These are phyloP conservation scores for Phytophthora pistaciae DNA, from an alignment of 352 stramenopile species.

Conservation along the genomic window DNA sequence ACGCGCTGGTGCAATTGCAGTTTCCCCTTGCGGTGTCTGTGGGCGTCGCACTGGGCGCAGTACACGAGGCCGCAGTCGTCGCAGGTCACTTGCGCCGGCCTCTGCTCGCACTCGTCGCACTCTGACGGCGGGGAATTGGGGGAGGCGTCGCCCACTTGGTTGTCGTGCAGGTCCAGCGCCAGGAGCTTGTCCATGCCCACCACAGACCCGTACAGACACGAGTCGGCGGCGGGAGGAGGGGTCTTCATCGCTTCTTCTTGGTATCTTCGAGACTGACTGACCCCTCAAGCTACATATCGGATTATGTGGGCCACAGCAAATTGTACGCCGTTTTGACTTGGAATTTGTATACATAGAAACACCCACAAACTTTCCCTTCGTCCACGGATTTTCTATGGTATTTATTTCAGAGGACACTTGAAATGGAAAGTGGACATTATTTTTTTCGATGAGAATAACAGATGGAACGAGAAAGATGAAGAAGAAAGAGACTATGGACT, in stretches of 20 bases:
- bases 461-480: background rate
- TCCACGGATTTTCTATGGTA: background rate
- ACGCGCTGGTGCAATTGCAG: slow-evolving; percentile 73
- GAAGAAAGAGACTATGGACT: slow-evolving; percentile 3
- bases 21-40: slow-evolving; percentile 86
- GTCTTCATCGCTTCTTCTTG: slow-evolving; percentile 21
- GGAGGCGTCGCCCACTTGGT: slow-evolving; percentile 16
- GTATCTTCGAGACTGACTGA: slow-evolving; percentile 5
- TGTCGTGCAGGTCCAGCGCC: slow-evolving; percentile 26
- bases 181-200: slow-evolving; percentile 42
- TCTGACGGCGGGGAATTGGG: slow-evolving; percentile 7
- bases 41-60: slow-evolving; percentile 69
- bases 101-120: slow-evolving; percentile 84
- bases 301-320: background rate
- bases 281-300: background rate
- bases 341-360: too few relatives aligned
- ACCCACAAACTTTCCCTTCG: too few relatives aligned
- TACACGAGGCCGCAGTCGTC: slow-evolving; percentile 83
- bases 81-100: slow-evolving; percentile 54
- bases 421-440: slow-evolving; percentile 2
- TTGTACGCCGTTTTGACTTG: too few relatives aligned
- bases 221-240: slow-evolving; percentile 22
- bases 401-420: background rate
- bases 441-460: slow-evolving; percentile 8
- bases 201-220: slow-evolving; percentile 55